Percentiles rank a stretch among this genome's conserved stretches.
phyloP scores from a whole-genome alignment of 495 filamentous ascomycete genomes.

The Tuber microsphaerosporum region DNA sequence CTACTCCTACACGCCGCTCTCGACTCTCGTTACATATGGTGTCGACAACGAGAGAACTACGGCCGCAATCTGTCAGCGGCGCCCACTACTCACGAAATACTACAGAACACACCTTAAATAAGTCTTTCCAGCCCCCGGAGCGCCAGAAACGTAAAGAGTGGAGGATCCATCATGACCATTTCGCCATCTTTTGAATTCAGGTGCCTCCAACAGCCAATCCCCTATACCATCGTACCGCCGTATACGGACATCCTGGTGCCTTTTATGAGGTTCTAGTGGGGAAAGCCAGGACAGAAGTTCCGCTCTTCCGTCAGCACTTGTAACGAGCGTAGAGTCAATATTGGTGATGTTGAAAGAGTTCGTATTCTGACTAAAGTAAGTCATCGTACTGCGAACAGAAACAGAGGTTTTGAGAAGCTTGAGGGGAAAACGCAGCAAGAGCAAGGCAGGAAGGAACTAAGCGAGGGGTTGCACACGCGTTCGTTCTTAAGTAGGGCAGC shows the following conservation, averaged over 20 bases:
- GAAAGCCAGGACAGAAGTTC: slow-evolving; percentile 2
- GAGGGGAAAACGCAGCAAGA: background rate
- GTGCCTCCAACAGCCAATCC: background rate
- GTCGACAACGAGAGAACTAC: background rate
- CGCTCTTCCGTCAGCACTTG: background rate
- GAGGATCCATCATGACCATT: background rate
- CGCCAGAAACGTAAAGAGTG: background rate
- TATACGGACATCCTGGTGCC: background rate
- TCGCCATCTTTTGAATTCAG: background rate
- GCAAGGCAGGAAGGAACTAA: background rate
- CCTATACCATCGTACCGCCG: background rate
- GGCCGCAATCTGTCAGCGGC: background rate
- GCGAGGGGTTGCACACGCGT: background rate
- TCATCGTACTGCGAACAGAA: background rate
- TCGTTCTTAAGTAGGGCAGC: background rate
- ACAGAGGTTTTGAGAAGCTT: background rate
- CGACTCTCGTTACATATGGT: background rate
- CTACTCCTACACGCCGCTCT: background rate
- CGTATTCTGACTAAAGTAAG: slow-evolving; percentile 3
- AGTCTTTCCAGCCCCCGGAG: background rate
- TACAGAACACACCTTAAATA: background rate
- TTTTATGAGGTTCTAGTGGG: background rate
- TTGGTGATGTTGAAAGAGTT: background rate
- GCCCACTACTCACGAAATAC: background rate
- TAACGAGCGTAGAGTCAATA: background rate